These are phyloP conservation scores for Leucocoprinus leucothites DNA, from an alignment of 768 basidiomycete genomes.

Conservation along the genomic window DNA sequence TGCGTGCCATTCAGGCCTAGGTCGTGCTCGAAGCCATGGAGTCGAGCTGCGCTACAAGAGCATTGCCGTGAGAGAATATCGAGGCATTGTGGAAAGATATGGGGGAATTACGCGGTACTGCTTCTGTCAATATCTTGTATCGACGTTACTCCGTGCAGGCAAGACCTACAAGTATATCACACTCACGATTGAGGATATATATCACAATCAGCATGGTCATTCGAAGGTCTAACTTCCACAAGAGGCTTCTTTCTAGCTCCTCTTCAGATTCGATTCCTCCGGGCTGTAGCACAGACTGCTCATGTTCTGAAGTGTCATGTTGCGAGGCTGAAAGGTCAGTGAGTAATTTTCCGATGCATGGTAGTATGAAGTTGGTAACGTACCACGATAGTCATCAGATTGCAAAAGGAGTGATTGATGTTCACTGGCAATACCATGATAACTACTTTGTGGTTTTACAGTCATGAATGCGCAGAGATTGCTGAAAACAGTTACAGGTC, in stretches of 20 bases:
- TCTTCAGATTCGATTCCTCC: constrained; percentile 24
- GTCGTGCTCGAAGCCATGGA: constrained; percentile 64
- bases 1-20: constrained; percentile 52
- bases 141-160: neutral
- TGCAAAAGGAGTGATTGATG: no score
- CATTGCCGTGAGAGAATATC: neutral
- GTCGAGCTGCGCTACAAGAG: constrained; percentile 50
- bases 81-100: neutral
- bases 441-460: no score
- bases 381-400: no score
- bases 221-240: constrained; percentile 49
- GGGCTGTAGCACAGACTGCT: constrained; percentile 20
- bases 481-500: no score
- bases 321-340: neutral
- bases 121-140: constrained; percentile 62
- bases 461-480: no score
- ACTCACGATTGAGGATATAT: constrained; percentile 42
- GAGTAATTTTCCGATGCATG: no score
- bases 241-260: constrained; percentile 31
- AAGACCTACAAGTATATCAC: neutral
- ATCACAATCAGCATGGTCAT: constrained; percentile 49
- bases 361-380: no score
- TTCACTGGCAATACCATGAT: no score
- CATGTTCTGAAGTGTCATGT: constrained; percentile 14
- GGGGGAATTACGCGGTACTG: constrained; percentile 49